These are phyloP conservation scores for Helianthus tuberosus DNA, from an alignment of 129 eudicot species.

Conservation along the genomic window DNA sequence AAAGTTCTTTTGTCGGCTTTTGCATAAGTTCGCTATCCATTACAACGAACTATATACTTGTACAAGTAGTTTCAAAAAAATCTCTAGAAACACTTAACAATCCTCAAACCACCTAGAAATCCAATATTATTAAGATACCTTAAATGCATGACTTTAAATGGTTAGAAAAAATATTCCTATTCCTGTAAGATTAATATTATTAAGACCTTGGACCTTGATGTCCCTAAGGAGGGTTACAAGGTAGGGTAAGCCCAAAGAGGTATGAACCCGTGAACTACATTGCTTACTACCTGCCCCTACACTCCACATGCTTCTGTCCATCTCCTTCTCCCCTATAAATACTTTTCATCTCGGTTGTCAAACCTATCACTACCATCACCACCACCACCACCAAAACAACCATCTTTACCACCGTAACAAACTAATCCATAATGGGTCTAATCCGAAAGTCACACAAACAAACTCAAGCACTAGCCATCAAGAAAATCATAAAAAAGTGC, in stretches of 20 bases:
- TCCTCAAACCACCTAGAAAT: too few species aligned
- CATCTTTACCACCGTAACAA: conserved; percentile 3
- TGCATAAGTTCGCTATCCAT: too few species aligned
- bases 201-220: conserved; percentile 36
- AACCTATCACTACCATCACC: neutral
- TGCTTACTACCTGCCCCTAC: conserved; percentile 43
- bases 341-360: conserved; percentile 20
- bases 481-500: conserved; percentile 59
- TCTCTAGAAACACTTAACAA: too few species aligned
- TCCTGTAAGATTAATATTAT: neutral
- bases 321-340: conserved; percentile 37
- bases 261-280: conserved; percentile 32
- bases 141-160: neutral
- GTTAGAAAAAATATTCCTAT: neutral
- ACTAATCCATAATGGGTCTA: conserved; percentile 38
- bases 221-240: conserved; percentile 34
- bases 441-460: conserved; percentile 42
- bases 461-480: conserved; percentile 46
- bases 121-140: too few species aligned
- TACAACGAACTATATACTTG: too few species aligned
- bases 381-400: neutral
- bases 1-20: too few species aligned
- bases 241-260: conserved; percentile 44
- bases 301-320: conserved; percentile 56
- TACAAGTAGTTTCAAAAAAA: too few species aligned